Base-by-base conservation (phyloP, 352 stramenopile genomes). In the Aphanomyces cochlioides region DNA sequence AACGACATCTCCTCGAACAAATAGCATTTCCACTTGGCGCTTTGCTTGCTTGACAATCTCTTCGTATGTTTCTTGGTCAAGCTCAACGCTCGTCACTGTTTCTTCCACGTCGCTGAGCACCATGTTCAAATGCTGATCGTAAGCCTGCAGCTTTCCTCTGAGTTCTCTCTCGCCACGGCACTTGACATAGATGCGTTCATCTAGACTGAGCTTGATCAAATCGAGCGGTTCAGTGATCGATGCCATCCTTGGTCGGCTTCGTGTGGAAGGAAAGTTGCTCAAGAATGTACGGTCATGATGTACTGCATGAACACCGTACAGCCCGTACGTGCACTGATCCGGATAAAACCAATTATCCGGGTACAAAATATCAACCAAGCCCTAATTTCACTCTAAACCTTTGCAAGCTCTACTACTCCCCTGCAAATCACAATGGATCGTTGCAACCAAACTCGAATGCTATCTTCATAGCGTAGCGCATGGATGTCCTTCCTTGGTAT, bases 51-150 rank as follows among this genome's bases (percentile, higher is more conserved):
- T 94, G 71, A 96, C 90, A 73, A 99, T 98, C 83, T 99, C 95
- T 82, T 99, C 97, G 74, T 98, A 97, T 7, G 96, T 99, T 81
- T 99, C 95, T 74, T 97, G 88, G 78, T 99, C 97, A 59, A 98
- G 83, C 78, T 99, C 96, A 69, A 96, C 88, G 40, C 85, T 95
- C 13, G 95, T 98, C 47, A 99, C 97, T 28, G 96, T 99, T 84
- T 99, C 97, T 78, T 99, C 97, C 17, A 99, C 97, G 72, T 99
- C 96, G 68, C 95, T 96, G 34, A 99, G 79, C 61, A 99, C 96
- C 90, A 99, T 97, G 80, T 99, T 99, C 40, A 99, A 81, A 80
- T 99, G 97, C 78, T 99, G 95, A 79, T 99, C 97, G 77, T 98
- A 99, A 1, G 96, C 97, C 81, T 98, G 96, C 54, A 99, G 82